phyloP scores from a whole-genome alignment of 768 basidiomycete genomes.

The Trametes meyenii region DNA sequence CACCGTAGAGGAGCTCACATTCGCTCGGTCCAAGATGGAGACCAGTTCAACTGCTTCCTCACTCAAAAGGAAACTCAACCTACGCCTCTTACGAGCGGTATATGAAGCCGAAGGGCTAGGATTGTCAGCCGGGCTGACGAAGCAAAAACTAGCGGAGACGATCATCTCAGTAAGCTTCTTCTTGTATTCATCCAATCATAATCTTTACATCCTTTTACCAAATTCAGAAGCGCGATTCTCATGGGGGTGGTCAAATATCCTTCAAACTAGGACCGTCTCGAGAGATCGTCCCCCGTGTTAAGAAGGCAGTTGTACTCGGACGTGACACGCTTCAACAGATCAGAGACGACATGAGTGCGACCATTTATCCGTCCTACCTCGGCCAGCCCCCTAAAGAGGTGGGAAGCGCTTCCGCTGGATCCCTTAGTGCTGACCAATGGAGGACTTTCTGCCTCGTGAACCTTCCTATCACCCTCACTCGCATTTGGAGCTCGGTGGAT shows the following conservation, averaged over 20 bases:
- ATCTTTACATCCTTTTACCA: background rate
- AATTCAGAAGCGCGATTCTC: too few species aligned
- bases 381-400: background rate
- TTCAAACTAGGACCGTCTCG: background rate
- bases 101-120: background rate
- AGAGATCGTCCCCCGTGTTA: background rate
- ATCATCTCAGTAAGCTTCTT: background rate
- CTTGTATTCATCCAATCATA: background rate
- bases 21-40: background rate
- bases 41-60: background rate
- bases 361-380: background rate
- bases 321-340: background rate
- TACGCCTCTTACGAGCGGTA: background rate
- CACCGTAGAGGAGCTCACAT: background rate
- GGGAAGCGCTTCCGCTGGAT: slow-evolving; percentile 23
- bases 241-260: background rate
- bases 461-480: slow-evolving; percentile 38
- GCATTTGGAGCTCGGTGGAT: slow-evolving; percentile 35
- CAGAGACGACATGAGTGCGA: background rate
- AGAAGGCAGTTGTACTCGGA: background rate
- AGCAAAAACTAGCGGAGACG: background rate
- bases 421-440: slow-evolving; percentile 41
- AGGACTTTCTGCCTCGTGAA: slow-evolving; percentile 36
- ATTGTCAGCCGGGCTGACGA: background rate
- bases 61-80: background rate